Percentiles rank a stretch among this genome's conserved stretches.
Conservation (phyloP, 805 yeast genomes). For the Wickerhamiella domercqiae region DNA sequence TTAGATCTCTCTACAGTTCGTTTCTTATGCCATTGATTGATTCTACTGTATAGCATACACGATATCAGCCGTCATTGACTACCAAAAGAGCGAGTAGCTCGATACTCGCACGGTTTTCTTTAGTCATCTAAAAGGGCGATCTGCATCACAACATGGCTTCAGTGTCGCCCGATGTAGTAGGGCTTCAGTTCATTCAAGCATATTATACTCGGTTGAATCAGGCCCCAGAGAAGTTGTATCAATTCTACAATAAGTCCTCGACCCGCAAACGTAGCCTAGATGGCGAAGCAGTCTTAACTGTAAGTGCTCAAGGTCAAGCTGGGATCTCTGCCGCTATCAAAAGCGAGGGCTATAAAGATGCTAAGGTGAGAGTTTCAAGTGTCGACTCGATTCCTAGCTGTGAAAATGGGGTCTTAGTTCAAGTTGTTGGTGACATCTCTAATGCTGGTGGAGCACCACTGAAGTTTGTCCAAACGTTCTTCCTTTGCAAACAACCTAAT, state of each 20-base stretch:
- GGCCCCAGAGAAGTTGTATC: neutral
- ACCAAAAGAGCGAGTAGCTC: too few species aligned
- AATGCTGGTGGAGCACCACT: slow-evolving; percentile 17
- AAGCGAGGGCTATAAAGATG: neutral
- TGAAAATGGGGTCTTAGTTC: slow-evolving; percentile 16
- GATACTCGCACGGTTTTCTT: too few species aligned
- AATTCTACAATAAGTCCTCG: neutral
- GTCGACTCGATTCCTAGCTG: neutral
- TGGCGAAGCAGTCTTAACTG: neutral
- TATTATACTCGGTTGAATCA: neutral
- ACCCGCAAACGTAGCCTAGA: neutral
- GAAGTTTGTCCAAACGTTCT: slow-evolving; percentile 29
- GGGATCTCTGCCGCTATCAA: neutral
- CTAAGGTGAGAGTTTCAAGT: neutral
- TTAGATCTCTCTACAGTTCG: too few species aligned
- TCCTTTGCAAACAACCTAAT: slow-evolving; percentile 19
- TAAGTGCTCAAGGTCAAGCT: neutral
- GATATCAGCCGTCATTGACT: too few species aligned
- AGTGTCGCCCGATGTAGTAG: neutral
- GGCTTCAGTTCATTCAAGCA: neutral
- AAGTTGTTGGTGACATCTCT: slow-evolving; percentile 29
- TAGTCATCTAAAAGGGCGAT: neutral
- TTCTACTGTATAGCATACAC: too few species aligned
- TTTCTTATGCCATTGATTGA: too few species aligned
- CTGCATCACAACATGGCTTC: neutral